Base-by-base conservation (phyloP, 2,329 filamentous ascomycete genomes). In the Ophiostoma quercus region DNA sequence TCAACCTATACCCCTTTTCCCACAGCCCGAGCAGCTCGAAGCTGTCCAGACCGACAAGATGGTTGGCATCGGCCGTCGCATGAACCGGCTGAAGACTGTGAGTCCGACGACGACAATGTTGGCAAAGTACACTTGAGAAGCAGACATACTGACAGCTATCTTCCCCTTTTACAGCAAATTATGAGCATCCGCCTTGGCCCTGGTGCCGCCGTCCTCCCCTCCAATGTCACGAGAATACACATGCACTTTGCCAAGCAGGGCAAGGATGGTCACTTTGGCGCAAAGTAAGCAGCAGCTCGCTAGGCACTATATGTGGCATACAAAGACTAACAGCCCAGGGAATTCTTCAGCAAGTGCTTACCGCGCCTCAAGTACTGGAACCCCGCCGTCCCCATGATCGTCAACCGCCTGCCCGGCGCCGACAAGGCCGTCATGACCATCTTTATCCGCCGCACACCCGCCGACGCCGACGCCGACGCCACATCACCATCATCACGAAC, bases 281-380 rank as follows among this genome's bases (percentile, higher is more conserved):
- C 91, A 71, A 88, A 87, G 91, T 94, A 83, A 73, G 67, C 5
- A 37, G 60, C 41, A 14, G 16, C 16, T 47, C 16, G 7, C 7
- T 16, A n/a, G 16, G 5, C n/a, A 1, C 16, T 19, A 14, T 4
- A 19, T 16, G 12, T 6, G 19, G 14, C 5, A 4, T 16, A 7
- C 34, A 65, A 19, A 22, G 2, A 34, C 62, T 65, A 12, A 65
- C 62, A 12, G 3, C 2, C 62, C 16, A 96, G 94, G 76, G 92
- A 92, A 82, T 97, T 99, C 85, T 97, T 92, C 92, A 88, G 86
- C 73, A 83, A 89, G 72, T 90, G 88, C 77, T 88, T 98, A 66
- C 92, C 92, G 29, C 88, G 92, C 70, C 84, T 99, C 74, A 97
- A 99, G 84, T 99, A 89, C 82, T 90, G 96, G 84, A 99, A 99